Evolutionary conservation across 495 filamentous ascomycete species (phyloP), one percentile per base, ranked within the genome.

Genomic region (Tuber calosporum): DNA sequence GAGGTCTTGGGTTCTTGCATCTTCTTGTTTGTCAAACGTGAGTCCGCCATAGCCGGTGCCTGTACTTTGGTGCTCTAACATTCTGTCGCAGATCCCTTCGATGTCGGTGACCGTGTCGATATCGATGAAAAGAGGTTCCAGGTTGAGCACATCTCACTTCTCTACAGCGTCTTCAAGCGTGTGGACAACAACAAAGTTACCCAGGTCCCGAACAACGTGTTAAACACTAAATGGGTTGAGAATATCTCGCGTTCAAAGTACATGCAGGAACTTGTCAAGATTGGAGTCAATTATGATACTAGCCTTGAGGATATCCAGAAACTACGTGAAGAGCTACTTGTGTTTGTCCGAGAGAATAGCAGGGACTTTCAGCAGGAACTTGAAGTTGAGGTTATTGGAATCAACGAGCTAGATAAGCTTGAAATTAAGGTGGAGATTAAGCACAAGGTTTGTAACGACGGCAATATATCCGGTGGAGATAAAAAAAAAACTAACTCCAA

Each of bases 21-120:
- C 82, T 99, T 99, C 85, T 86, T 99, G 8, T 98, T 99, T 81
- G 92, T 97, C 86, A 99, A 99, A 84, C 95, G 97, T 79, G 93
- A 86, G 22, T 87, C 86, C 72, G n/a, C 13, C 26, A 7, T 69
- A 9, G n/a, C 36, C n/a, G 3, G 30, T 69, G 22, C n/a, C 58
- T 30, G 11, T 6, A 69, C 11, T n/a, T 66, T 22, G 15, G 4
- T 20, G 1, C 22, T 53, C 67, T 68, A 66, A 42, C 20, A 19
- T 30, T 26, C 22, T 37, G 38, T 40, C 4, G 37, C 11, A 68
- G 42, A 81, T 70, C 79, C 90, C 1, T 92, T 87, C 82, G 95
- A 99, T 82, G 92, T 97, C 37, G 93, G 95, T 58, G 95, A 99
- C 81, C 92, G 95, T 34, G 91, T 98, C 43, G 93, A 97, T 79